phyloP scores from a whole-genome alignment of 768 basidiomycete genomes.

The Lactarius pseudohatsudake region DNA sequence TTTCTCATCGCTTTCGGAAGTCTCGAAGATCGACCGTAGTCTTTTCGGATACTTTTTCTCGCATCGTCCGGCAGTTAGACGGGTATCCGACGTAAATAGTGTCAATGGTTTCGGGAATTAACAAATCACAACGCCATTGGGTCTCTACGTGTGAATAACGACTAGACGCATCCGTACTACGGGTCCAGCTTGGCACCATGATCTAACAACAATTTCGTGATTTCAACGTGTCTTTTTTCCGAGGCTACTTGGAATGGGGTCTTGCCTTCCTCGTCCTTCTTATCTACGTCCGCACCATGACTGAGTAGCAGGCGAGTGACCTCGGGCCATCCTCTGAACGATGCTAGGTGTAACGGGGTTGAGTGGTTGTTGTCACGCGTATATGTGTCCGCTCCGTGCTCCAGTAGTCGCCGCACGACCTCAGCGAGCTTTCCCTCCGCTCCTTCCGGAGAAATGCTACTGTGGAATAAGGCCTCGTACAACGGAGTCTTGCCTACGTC shows the following conservation, averaged over 20 bases:
- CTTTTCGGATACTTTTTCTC: not conserved
- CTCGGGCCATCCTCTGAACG: not conserved
- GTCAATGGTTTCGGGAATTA: not conserved
- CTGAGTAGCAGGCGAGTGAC: not conserved
- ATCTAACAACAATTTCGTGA: not conserved
- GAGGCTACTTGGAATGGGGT: not conserved
- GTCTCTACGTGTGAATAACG: not conserved
- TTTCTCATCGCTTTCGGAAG: too few species aligned
- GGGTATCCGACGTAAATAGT: not conserved
- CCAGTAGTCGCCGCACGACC: not conserved
- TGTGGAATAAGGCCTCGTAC: not conserved
- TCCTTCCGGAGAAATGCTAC: rapidly evolving
- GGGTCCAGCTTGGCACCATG: not conserved
- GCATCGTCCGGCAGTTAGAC: not conserved
- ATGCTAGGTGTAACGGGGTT: not conserved
- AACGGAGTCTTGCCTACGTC: not conserved
- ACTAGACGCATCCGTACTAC: not conserved
- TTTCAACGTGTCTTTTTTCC: not conserved
- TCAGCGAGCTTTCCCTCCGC: too few species aligned
- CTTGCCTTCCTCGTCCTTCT: not conserved
- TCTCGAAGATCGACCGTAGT: too few species aligned
- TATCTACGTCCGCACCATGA: not conserved
- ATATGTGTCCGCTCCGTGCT: not conserved
- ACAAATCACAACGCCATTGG: not conserved
- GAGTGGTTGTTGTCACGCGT: not conserved